Percentiles rank a stretch among this genome's conserved stretches.
phyloP scores from a whole-genome alignment of 208 protist species.

The Endotrypanum monterogeii region DNA sequence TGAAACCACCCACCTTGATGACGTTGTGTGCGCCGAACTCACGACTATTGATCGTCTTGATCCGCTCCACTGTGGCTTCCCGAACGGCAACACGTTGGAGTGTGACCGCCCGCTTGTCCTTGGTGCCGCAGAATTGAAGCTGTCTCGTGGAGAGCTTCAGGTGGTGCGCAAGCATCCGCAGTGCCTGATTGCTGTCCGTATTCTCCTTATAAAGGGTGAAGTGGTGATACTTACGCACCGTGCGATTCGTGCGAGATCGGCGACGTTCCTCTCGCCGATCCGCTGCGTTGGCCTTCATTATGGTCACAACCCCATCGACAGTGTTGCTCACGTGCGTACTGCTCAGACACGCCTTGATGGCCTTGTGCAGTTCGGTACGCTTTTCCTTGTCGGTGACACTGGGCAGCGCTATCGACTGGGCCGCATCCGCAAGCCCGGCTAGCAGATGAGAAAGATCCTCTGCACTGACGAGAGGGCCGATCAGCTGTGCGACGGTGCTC shows the following conservation, averaged over 20 bases:
- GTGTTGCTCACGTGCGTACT: constrained; percentile 73
- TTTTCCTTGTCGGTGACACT: constrained; percentile 61
- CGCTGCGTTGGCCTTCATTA: constrained; percentile 61
- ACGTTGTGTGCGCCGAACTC: constrained; percentile 50
- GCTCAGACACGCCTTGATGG: constrained; percentile 59
- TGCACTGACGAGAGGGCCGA: constrained; percentile 34
- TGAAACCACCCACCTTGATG: constrained; percentile 86
- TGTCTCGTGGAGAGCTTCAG: constrained; percentile 62
- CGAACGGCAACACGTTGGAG: constrained; percentile 88
- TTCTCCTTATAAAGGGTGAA: constrained; percentile 97
- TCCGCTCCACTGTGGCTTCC: constrained; percentile 53
- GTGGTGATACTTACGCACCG: constrained; percentile 64
- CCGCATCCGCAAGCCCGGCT: constrained; percentile 29
- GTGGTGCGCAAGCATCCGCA: constrained; percentile 65
- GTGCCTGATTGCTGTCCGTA: constrained; percentile 82
- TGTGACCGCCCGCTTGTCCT: constrained; percentile 96
- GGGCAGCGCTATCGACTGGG: constrained; percentile 31
- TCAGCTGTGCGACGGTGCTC: constrained; percentile 15
- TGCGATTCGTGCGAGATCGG: constrained; percentile 35
- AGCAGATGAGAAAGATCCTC: constrained; percentile 57
- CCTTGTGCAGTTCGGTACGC: constrained; percentile 57
- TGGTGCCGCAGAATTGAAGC: constrained; percentile 94
- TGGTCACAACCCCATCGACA: constrained; percentile 47
- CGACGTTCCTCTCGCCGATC: constrained; percentile 62
- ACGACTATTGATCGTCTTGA: constrained; percentile 66